Conservation (phyloP, 805 yeast species). For the Teunomyces stri region DNA sequence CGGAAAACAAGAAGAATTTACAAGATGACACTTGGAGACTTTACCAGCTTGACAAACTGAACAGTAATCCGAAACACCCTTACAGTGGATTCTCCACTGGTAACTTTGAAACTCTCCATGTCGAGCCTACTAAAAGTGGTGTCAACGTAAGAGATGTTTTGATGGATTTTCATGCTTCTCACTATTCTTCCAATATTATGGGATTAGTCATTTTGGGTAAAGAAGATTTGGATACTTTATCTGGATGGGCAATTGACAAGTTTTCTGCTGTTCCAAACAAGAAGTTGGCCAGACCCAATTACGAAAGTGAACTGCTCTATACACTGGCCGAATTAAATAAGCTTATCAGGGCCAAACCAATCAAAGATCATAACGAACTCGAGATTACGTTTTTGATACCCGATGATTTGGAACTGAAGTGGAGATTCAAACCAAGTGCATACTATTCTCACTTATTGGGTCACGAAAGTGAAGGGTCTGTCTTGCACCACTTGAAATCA, state of each 20-base stretch:
- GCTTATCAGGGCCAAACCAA: conserved; percentile 69
- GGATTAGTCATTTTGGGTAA: conserved; percentile 80
- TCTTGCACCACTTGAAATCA: conserved; percentile 64
- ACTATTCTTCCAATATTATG: conserved; percentile 88
- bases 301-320: conserved; percentile 46
- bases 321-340: conserved; percentile 48
- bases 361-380: conserved; percentile 71
- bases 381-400: conserved; percentile 74
- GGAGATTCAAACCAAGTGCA: conserved; percentile 68
- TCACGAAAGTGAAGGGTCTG: conserved; percentile 88
- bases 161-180: conserved; percentile 65
- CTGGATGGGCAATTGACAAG: conserved; percentile 64
- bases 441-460: conserved; percentile 83
- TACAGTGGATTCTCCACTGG: conserved; percentile 90
- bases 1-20: conserved; percentile 91
- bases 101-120: conserved; percentile 70
- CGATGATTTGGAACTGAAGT: conserved; percentile 56
- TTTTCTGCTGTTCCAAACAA: conserved; percentile 64
- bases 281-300: conserved; percentile 43
- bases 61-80: conserved; percentile 76
- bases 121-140: conserved; percentile 56
- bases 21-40: conserved; percentile 89
- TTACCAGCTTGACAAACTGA: conserved; percentile 75
- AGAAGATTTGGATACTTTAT: conserved; percentile 69
- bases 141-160: conserved; percentile 79